Evolutionary conservation across 2,329 filamentous ascomycete genomes (phyloP).

Genomic region (Chaetomium globosum): DNA sequence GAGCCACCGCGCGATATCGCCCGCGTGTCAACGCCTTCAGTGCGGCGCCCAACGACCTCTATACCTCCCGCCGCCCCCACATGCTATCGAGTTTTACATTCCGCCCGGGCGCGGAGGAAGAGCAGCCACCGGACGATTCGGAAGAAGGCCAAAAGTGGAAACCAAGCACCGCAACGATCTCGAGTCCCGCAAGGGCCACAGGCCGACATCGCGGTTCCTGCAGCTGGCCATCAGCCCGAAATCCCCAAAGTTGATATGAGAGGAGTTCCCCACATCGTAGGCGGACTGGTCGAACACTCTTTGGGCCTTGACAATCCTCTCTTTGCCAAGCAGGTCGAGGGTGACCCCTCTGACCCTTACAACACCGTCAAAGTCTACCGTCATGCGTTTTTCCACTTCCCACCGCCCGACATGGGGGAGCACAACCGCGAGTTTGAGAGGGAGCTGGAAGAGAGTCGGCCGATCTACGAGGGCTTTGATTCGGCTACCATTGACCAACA

Average conservation of each 20-base stretch:
- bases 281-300: slow-evolving; percentile 17
- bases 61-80: neutral
- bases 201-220: neutral
- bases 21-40: neutral
- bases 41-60: neutral
- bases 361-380: neutral
- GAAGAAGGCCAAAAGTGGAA: neutral
- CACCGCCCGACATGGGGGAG: slow-evolving; percentile 21
- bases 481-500: neutral
- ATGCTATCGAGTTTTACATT: neutral
- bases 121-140: neutral
- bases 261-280: slow-evolving; percentile 12
- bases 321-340: slow-evolving; percentile 15
- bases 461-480: slow-evolving; percentile 7
- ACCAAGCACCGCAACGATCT: neutral
- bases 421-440: slow-evolving; percentile 20
- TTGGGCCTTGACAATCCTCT: slow-evolving; percentile 4
- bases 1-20: neutral
- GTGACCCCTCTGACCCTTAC: neutral
- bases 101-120: neutral
- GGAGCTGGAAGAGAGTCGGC: slow-evolving; percentile 9
- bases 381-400: slow-evolving; percentile 11
- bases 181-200: neutral
- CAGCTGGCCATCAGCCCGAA: neutral
- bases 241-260: slow-evolving; percentile 3